phyloP scores from a whole-genome alignment of 306 rosid species.

The Pyrus communis region DNA sequence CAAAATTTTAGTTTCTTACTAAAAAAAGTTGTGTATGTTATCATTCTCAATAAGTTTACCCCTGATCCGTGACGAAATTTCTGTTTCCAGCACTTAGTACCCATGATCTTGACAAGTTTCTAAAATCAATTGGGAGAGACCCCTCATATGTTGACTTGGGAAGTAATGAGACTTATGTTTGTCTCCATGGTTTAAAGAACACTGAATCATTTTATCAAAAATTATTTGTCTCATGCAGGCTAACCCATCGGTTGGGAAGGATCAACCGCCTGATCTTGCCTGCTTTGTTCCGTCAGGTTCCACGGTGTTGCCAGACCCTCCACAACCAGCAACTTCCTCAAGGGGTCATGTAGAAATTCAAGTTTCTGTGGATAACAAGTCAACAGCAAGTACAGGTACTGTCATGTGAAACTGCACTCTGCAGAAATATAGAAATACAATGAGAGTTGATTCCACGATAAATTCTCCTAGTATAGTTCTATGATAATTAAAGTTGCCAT shows the following conservation, averaged over 20 bases:
- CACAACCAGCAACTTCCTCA: constrained; percentile 44
- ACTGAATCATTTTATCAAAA: constrained; percentile 3
- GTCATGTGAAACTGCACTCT: background rate
- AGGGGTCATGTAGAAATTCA: constrained; percentile 28
- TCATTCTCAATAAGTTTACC: background rate
- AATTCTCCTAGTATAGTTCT: background rate
- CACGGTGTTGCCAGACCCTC: constrained; percentile 37
- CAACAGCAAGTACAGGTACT: constrained; percentile 43
- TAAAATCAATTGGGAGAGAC: constrained; percentile 64
- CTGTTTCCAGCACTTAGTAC: constrained; percentile 57
- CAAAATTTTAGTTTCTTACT: no score
- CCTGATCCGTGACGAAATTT: background rate
- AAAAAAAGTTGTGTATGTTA: background rate
- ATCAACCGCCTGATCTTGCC: constrained; percentile 97
- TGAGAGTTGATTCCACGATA: background rate
- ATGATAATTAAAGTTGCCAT: background rate
- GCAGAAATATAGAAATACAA: background rate
- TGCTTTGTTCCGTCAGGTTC: constrained; percentile 58
- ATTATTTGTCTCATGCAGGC: constrained; percentile 44
- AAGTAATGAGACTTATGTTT: constrained; percentile 44
- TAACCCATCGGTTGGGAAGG: constrained; percentile 80
- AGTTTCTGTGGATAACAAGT: constrained; percentile 26
- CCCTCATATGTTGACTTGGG: constrained; percentile 84
- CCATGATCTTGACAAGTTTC: constrained; percentile 65
- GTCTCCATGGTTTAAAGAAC: background rate